Evolutionary conservation across 495 filamentous ascomycete genomes (phyloP).

Genomic region (Penicillium samsonianum): DNA sequence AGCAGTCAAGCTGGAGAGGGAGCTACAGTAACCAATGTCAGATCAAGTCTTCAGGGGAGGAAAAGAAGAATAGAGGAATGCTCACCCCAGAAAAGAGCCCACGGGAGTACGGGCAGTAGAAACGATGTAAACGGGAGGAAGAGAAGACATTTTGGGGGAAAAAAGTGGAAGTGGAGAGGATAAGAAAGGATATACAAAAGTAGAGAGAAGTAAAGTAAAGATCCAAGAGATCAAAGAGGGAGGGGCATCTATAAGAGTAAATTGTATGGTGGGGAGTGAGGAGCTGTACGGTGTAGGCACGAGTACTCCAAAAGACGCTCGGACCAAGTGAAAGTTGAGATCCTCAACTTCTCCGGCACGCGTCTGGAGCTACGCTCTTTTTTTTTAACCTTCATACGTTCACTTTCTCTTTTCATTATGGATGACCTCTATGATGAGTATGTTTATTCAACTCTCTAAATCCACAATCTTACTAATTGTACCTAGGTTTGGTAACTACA

Average conservation of each 20-base stretch:
- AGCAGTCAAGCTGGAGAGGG: conserved; percentile 81
- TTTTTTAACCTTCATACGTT: conserved; percentile 10
- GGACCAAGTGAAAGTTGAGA: conserved; percentile 28
- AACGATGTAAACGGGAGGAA: conserved; percentile 92
- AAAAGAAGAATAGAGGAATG: conserved; percentile 11
- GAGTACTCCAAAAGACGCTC: conserved; percentile 32
- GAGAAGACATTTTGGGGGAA: conserved; percentile 44
- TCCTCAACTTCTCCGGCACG: conserved; percentile 26
- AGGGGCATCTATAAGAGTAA: conserved; percentile 18
- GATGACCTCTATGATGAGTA: conserved; percentile 87
- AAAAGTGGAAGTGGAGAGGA: conserved; percentile 4
- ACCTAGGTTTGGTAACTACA: conserved; percentile 88
- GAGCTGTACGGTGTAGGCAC: conserved; percentile 38
- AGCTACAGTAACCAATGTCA: conserved; percentile 49
- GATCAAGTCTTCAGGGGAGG: conserved; percentile 16
- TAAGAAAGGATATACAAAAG: conserved; percentile 2
- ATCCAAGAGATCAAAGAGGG: conserved; percentile 13
- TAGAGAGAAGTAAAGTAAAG: conserved; percentile 9
- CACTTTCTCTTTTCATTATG: conserved; percentile 49
- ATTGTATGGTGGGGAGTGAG: conserved; percentile 25
- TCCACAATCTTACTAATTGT: conserved; percentile 13
- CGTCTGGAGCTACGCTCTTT: conserved; percentile 16
- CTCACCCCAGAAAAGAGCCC: conserved; percentile 89
- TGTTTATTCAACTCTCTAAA: conserved; percentile 16
- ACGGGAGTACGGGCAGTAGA: conserved; percentile 87